Evolutionary conservation across 2,329 filamentous ascomycete species (phyloP).

Genomic region (Fusarium acutatum): DNA sequence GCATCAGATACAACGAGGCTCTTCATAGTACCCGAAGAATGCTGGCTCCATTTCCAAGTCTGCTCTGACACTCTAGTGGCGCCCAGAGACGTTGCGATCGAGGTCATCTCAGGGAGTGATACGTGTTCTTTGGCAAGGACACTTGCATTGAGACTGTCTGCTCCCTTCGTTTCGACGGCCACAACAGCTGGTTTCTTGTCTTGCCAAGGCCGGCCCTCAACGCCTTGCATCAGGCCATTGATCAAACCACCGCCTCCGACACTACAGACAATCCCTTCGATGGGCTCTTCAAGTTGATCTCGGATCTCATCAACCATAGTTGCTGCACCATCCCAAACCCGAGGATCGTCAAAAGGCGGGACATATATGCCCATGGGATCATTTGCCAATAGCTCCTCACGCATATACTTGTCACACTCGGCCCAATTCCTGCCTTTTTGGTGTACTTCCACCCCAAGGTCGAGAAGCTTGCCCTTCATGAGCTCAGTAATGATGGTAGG

Average conservation of each 20-base stretch:
- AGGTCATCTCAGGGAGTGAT: conserved; percentile 76
- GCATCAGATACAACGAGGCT: conserved; percentile 56
- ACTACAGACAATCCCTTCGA: conserved; percentile 78
- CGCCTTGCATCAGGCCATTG: conserved; percentile 76
- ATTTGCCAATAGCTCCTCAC: conserved; percentile 63
- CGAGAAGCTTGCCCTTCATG: conserved; percentile 76
- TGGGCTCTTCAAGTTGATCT: conserved; percentile 53
- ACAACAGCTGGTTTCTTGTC: conserved; percentile 61
- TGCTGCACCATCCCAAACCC: conserved; percentile 72
- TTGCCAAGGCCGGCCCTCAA: conserved; percentile 58
- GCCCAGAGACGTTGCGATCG: conserved; percentile 77
- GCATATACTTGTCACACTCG: conserved; percentile 74
- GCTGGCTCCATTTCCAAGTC: conserved; percentile 71
- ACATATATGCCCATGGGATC: conserved; percentile 68
- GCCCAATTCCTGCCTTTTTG: conserved; percentile 73
- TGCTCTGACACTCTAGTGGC: conserved; percentile 74
- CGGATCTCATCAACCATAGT: conserved; percentile 64
- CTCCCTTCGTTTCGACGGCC: conserved; percentile 79
- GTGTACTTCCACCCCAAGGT: conserved; percentile 74
- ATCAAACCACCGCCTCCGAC: conserved; percentile 85
- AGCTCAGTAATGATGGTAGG: conserved; percentile 70
- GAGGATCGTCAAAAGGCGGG: conserved; percentile 73
- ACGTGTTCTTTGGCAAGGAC: conserved; percentile 65
- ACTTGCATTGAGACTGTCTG: conserved; percentile 73
- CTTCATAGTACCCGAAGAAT: conserved; percentile 46